Percentiles rank a stretch among this genome's conserved stretches.
phyloP scores from a whole-genome alignment of 2,329 filamentous ascomycete genomes.

The Fusarium avenaceum region DNA sequence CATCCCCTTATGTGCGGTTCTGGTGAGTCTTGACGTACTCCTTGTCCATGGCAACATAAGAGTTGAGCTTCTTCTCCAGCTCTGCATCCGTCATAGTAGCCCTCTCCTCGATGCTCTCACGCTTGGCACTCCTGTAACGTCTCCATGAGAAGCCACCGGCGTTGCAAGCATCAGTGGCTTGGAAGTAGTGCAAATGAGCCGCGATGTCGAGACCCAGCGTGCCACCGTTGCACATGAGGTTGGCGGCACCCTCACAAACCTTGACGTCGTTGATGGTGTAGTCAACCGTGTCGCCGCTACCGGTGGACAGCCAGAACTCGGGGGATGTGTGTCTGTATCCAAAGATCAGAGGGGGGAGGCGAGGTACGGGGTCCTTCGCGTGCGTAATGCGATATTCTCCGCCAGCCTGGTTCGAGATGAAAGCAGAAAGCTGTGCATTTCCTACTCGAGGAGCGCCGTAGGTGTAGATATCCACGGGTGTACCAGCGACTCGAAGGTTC shows the following conservation, averaged over 20 bases:
- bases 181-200: conserved; percentile 66
- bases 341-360: conserved; percentile 71
- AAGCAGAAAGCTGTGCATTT: conserved; percentile 67
- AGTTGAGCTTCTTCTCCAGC: conserved; percentile 56
- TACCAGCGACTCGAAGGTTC: conserved; percentile 65
- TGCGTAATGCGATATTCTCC: conserved; percentile 76
- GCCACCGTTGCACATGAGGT: conserved; percentile 65
- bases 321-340: conserved; percentile 76
- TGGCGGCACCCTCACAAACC: conserved; percentile 64
- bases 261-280: conserved; percentile 59
- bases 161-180: conserved; percentile 58
- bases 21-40: conserved; percentile 46
- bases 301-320: conserved; percentile 73
- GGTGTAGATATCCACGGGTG: conserved; percentile 69
- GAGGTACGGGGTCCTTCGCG: conserved; percentile 74
- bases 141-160: conserved; percentile 46
- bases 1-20: conserved; percentile 11
- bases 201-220: conserved; percentile 59
- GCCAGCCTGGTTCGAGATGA: conserved; percentile 66
- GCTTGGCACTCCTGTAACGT: conserved; percentile 31
- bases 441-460: conserved; percentile 77
- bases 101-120: conserved; percentile 9
- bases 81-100: conserved; percentile 52
- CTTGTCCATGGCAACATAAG: conserved; percentile 54
- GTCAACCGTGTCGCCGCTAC: conserved; percentile 49